Conservation (phyloP, 2,329 filamentous ascomycete genomes). For the Domatiomyces globalis region DNA sequence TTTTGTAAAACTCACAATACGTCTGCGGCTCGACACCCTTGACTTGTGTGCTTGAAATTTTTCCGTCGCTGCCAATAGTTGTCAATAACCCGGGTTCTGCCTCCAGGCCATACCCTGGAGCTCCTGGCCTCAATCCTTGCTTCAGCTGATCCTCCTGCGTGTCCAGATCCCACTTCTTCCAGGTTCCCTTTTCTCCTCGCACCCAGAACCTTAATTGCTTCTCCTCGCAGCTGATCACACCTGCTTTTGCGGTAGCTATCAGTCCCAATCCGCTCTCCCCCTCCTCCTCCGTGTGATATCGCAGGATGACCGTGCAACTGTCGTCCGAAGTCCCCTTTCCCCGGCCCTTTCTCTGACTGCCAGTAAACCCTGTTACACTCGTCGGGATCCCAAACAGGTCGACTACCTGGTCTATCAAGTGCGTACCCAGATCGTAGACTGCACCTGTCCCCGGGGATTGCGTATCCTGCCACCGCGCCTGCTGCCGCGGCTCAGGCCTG, state of each 20-base stretch:
- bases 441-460: conserved; percentile 51
- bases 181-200: conserved; percentile 58
- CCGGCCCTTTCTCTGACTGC: conserved; percentile 50
- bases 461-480: conserved; percentile 52
- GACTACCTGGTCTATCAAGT: conserved; percentile 63
- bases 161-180: conserved; percentile 58
- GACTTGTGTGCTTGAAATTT: conserved; percentile 34
- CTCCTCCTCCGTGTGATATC: conserved; percentile 41
- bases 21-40: conserved; percentile 52
- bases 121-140: conserved; percentile 45
- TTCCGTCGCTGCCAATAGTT: conserved; percentile 40
- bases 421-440: conserved; percentile 61
- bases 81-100: conserved; percentile 42
- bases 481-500: conserved; percentile 41
- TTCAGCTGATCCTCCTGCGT: conserved; percentile 58
- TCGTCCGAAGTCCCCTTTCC: conserved; percentile 32
- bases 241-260: conserved; percentile 55
- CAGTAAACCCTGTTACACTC: conserved; percentile 52
- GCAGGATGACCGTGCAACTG: conserved; percentile 47
- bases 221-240: conserved; percentile 52
- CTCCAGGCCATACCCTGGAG: conserved; percentile 53
- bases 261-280: conserved; percentile 19
- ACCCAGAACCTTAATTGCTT: conserved; percentile 65
- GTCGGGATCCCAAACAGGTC: conserved; percentile 55
- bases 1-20: conserved; percentile 53